Percentiles rank a stretch among this genome's conserved stretches.
phyloP scores from a whole-genome alignment of 352 stramenopile genomes.

The Albugo candida region DNA sequence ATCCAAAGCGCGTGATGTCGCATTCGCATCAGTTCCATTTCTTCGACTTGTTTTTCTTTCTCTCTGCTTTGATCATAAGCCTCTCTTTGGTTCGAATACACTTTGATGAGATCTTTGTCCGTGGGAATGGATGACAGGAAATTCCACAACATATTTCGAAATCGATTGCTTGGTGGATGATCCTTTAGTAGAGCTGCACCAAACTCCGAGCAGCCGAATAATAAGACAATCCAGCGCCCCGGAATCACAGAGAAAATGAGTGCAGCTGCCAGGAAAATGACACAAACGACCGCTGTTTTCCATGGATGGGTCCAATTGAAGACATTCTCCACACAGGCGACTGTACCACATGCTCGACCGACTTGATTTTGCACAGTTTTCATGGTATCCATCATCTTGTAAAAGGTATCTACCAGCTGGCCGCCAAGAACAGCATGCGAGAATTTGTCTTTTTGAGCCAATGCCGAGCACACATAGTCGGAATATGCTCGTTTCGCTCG shows the following conservation, averaged over 20 bases:
- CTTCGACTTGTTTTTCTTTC: conserved; percentile 23
- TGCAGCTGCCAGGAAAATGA: conserved; percentile 19
- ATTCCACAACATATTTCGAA: conserved; percentile 64
- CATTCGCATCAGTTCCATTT: conserved; percentile 21
- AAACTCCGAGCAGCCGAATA: conserved; percentile 62
- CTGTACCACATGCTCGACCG: conserved; percentile 35
- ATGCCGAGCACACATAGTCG: conserved; percentile 40
- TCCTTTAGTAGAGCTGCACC: conserved; percentile 57
- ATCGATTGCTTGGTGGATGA: conserved; percentile 51
- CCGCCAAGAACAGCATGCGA: conserved; percentile 26
- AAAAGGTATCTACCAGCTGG: conserved; percentile 57
- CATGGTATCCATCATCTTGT: conserved; percentile 71
- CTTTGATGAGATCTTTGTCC: conserved; percentile 56
- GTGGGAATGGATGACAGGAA: conserved; percentile 61
- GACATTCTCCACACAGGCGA: conserved; percentile 59
- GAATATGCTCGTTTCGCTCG: conserved; percentile 41
- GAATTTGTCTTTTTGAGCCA: conserved; percentile 50
- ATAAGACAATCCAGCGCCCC: conserved; percentile 47
- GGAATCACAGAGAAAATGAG: conserved; percentile 48
- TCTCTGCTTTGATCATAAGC: conserved; percentile 29
- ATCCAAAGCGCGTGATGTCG: conserved; percentile 56
- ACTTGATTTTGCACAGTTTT: conserved; percentile 58
- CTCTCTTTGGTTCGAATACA: conserved; percentile 43
- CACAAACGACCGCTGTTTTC: conserved; percentile 56
- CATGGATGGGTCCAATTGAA: conserved; percentile 79